These are phyloP conservation scores for Ehretia macrophylla DNA, from an alignment of 257 asterid genomes.

Conservation along the genomic window DNA sequence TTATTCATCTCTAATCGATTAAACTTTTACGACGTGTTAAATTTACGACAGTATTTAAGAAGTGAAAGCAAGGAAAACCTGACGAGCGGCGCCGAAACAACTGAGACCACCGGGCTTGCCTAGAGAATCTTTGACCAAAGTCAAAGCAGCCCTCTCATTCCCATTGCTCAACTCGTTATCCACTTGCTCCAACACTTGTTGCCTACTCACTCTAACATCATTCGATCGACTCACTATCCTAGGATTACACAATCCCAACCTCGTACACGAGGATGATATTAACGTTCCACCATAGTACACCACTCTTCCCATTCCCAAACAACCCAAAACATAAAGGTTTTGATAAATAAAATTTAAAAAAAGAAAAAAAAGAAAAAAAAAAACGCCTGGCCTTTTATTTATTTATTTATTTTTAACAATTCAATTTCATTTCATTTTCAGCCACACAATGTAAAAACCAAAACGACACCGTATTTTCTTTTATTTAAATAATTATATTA, in stretches of 20 bases:
- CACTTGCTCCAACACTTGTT: conserved; percentile 57
- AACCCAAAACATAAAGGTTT: neutral
- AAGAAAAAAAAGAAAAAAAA: neutral
- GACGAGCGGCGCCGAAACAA: conserved; percentile 85
- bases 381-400: neutral
- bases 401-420: neutral
- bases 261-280: conserved; percentile 2
- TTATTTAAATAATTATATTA: neutral
- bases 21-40: too few relatives aligned
- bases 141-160: conserved; percentile 69
- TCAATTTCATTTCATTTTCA: neutral
- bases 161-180: conserved; percentile 74
- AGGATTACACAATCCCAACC: conserved; percentile 11
- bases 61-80: too few relatives aligned
- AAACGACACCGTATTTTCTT: conserved; percentile 1
- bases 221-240: conserved; percentile 10
- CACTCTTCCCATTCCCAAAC: conserved; percentile 20
- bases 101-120: conserved; percentile 64
- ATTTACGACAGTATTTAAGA: too few relatives aligned
- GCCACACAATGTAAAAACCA: conserved; percentile 10
- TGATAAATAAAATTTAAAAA: neutral
- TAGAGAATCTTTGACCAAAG: conserved; percentile 60
- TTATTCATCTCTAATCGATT: too few relatives aligned
- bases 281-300: conserved; percentile 5
- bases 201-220: conserved; percentile 18